These are phyloP conservation scores for Ustanciosporium gigantosporum DNA, from an alignment of 1,284 basidiomycete species.

Conservation along the genomic window DNA sequence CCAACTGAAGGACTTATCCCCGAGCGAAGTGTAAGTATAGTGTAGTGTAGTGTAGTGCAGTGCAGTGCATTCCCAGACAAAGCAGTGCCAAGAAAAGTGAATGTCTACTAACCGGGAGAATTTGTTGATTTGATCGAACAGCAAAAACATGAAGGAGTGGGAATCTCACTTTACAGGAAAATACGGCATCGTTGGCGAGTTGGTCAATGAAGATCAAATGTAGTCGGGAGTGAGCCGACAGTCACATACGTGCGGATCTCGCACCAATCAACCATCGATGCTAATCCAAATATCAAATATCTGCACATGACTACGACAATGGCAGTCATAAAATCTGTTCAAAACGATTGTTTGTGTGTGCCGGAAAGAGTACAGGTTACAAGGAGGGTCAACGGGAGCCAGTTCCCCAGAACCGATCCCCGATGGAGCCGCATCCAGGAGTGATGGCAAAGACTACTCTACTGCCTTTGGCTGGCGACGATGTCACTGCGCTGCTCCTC, in stretches of 20 bases:
- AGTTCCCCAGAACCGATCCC: conserved; percentile 57
- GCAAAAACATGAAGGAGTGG: conserved; percentile 55
- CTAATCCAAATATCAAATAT: too few species aligned
- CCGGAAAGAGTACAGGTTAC: neutral
- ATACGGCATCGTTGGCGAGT: conserved; percentile 55
- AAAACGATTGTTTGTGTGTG: neutral
- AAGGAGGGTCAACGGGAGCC: conserved; percentile 22
- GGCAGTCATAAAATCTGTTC: too few species aligned
- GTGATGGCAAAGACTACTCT: conserved; percentile 55
- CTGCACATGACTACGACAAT: too few species aligned
- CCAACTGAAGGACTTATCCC: conserved; percentile 74
- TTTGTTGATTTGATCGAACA: too few species aligned
- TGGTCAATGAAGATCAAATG: conserved; percentile 55
- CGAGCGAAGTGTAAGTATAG: conserved; percentile 84
- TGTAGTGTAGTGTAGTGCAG: too few species aligned
- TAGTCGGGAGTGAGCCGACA: too few species aligned
- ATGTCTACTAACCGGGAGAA: too few species aligned
- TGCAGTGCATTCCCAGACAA: too few species aligned
- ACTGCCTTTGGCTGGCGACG: conserved; percentile 8
- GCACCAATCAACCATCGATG: too few species aligned
- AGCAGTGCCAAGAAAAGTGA: too few species aligned
- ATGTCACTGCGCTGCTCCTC: neutral
- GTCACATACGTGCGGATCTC: too few species aligned
- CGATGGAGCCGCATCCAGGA: conserved; percentile 55
- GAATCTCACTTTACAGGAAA: conserved; percentile 53